Evolutionary conservation across 2,329 filamentous ascomycete species (phyloP).

Genomic region (Fusarium avenaceum): DNA sequence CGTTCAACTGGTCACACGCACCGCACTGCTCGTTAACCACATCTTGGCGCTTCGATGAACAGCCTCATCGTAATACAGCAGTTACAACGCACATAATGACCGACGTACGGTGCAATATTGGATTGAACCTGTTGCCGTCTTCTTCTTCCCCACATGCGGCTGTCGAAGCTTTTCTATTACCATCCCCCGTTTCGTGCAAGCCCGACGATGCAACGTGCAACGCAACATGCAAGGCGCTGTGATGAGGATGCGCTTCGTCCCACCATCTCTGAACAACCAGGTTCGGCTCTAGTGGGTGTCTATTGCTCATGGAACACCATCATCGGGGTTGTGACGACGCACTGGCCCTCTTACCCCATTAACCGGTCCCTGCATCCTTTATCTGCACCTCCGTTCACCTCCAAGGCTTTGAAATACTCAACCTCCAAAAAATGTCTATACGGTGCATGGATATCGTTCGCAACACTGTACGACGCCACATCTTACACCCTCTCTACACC

Average conservation of each 20-base stretch:
- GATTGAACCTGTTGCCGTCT: constrained; percentile 1
- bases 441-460: constrained; percentile 43
- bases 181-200: constrained; percentile 39
- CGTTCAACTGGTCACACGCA: constrained; percentile 27
- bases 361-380: constrained; percentile 48
- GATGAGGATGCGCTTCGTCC: constrained; percentile 27
- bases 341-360: constrained; percentile 39
- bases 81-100: constrained; percentile 20
- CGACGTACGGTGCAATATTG: not conserved
- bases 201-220: constrained; percentile 3
- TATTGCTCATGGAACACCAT: constrained; percentile 27
- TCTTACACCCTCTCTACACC: not conserved
- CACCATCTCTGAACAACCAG: constrained; percentile 34
- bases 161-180: constrained; percentile 33
- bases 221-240: constrained; percentile 19
- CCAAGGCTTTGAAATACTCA: constrained; percentile 35
- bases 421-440: constrained; percentile 51
- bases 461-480: constrained; percentile 30
- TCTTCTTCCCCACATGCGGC: constrained; percentile 41
- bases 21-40: constrained; percentile 15
- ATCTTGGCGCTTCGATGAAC: constrained; percentile 33
- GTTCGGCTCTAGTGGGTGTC: constrained; percentile 30
- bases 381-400: constrained; percentile 43
- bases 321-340: constrained; percentile 27
- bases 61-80: constrained; percentile 31